Conservation (phyloP, 139 green algal species). For the Tetradesmus lagerheimii region DNA sequence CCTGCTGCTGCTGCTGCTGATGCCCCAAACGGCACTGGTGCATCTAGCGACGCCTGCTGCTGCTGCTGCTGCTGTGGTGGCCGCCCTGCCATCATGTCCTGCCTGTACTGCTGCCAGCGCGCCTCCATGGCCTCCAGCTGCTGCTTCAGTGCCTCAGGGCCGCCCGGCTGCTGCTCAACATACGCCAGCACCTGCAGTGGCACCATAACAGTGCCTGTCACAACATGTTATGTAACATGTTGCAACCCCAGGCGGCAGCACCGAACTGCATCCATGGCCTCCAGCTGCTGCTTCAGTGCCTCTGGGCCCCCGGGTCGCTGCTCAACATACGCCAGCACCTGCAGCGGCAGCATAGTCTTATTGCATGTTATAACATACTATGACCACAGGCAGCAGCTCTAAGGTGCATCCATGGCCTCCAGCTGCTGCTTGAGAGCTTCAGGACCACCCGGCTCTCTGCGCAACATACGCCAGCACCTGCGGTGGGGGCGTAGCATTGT, state of each 20-base stretch:
- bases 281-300: not conserved
- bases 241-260: too few relatives aligned
- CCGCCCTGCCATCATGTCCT: not conserved
- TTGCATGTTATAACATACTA: too few relatives aligned
- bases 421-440: too few relatives aligned
- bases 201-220: not conserved
- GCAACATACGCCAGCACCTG: not conserved
- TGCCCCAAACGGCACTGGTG: too few relatives aligned
- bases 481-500: too few relatives aligned
- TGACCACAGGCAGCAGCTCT: too few relatives aligned
- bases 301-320: not conserved
- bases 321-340: not conserved
- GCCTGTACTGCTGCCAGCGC: constrained; percentile 25
- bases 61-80: not conserved
- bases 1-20: not conserved
- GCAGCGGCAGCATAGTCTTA: too few relatives aligned
- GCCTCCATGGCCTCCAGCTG: constrained; percentile 4
- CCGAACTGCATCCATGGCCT: too few relatives aligned
- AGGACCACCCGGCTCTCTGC: too few relatives aligned
- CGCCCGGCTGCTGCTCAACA: not conserved
- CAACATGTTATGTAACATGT: not conserved
- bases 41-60: not conserved
- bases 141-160: not conserved
- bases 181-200: not conserved
- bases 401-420: too few relatives aligned